Percentiles rank a stretch among this genome's conserved stretches.
Conservation (phyloP, 2,329 filamentous ascomycete genomes). For the Colletotrichum limetticola region DNA sequence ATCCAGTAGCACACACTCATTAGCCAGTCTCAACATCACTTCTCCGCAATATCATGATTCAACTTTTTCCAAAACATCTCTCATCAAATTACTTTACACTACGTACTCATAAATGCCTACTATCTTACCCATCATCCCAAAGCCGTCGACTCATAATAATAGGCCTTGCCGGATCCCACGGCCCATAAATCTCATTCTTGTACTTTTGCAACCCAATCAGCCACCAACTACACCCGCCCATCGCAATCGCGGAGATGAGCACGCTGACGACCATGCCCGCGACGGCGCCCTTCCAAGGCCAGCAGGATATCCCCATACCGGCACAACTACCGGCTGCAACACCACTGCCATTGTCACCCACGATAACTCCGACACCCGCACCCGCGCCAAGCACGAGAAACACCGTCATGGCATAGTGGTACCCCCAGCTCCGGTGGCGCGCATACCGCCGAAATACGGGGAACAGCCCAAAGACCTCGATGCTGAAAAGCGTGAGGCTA, state of each 20-base stretch:
- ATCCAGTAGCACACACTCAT: background rate
- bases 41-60: background rate
- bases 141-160: slow-evolving; percentile 77
- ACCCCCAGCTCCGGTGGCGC: slow-evolving; percentile 81
- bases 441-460: slow-evolving; percentile 96
- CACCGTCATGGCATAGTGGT: slow-evolving; percentile 81
- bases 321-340: background rate
- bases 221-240: slow-evolving; percentile 98
- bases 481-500: slow-evolving; percentile 92
- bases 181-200: slow-evolving; percentile 98
- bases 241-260: slow-evolving; percentile 79
- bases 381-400: slow-evolving; percentile 83
- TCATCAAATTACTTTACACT: no score
- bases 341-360: slow-evolving; percentile 55
- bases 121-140: slow-evolving; percentile 55
- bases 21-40: background rate
- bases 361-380: slow-evolving; percentile 76
- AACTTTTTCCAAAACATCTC: background rate
- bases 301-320: slow-evolving; percentile 41
- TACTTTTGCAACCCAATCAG: slow-evolving; percentile 96
- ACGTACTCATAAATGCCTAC: background rate
- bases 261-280: slow-evolving; percentile 81
- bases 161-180: slow-evolving; percentile 95
- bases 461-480: slow-evolving; percentile 96
- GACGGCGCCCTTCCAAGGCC: slow-evolving; percentile 67